phyloP scores from a whole-genome alignment of 2,329 filamentous ascomycete species.

The Bimuria novae-zelandiae region DNA sequence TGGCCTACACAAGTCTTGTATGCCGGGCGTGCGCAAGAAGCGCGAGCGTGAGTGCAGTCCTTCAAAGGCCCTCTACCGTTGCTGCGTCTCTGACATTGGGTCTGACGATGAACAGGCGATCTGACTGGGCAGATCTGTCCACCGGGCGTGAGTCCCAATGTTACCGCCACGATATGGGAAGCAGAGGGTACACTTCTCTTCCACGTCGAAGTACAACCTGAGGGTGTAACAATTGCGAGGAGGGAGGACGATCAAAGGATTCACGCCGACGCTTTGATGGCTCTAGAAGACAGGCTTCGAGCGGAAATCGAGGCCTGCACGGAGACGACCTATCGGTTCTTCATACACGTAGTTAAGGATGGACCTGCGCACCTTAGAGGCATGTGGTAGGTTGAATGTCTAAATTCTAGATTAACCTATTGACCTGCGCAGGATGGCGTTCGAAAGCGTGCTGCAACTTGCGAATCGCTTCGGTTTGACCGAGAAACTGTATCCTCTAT shows the following conservation, averaged over 20 bases:
- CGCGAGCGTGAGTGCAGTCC: no score
- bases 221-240: neutral
- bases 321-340: constrained; percentile 91
- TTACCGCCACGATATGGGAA: neutral
- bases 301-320: constrained; percentile 91
- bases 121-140: neutral
- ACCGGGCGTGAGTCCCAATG: neutral
- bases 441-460: neutral
- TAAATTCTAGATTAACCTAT: no score
- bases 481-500: neutral
- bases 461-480: neutral
- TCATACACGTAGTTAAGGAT: constrained; percentile 97
- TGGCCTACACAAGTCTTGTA: neutral
- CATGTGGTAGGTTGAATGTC: constrained; percentile 6
- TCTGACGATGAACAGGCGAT: neutral
- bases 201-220: neutral
- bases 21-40: neutral
- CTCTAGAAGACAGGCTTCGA: constrained; percentile 96
- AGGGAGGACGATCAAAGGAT: constrained; percentile 45
- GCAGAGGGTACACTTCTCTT: neutral
- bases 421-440: neutral
- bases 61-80: no score
- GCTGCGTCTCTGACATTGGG: neutral
- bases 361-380: constrained; percentile 98
- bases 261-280: constrained; percentile 96